Base-by-base conservation (phyloP, 1,139 yeast genomes). In the Sugiyamaella paludigena region DNA sequence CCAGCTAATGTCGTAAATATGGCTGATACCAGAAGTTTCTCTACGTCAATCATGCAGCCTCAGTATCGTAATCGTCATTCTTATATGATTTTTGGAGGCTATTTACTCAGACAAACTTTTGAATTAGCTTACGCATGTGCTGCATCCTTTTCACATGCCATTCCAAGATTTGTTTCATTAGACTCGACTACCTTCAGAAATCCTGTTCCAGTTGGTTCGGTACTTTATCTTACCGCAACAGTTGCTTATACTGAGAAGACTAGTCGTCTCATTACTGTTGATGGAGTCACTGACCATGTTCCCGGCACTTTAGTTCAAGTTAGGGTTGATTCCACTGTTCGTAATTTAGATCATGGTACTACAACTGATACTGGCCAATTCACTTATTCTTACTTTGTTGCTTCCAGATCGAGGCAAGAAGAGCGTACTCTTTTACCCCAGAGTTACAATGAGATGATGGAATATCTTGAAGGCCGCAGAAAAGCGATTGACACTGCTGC, bases 201-300 rank as follows among this genome's bases (percentile, higher is more conserved):
- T 26, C 97, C 97, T 1, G 97, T 89, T 5, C 97, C 97, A 1
- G 97, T 89, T 19, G 97, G 97, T 1, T 82, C 92, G 2, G 95
- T 89, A 13, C 72, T 89, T 48, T 83, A 84, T 51, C 80, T 88
- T 81, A 77, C 81, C 47, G 92, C 97, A 0, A 75, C 84, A 8
- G 87, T 89, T 10, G 87, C 87, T 27, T 88, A 89, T 67, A 88
- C 96, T 7, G 65, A 65, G 52, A 65, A 63, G 33, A 59, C 63
- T 35, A 56, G 55, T 16, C 56, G 66, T n/a, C 50, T 41, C 11
- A 49, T 53, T 26, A 36, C 48, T 15, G 44, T 35, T 28, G 46
- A 43, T 29, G 59, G 55, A 41, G 55, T 49, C 26, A 48, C 47
- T 42, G 83, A 84, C 30, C 80, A 83, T 65, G 74, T 85, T 58